Evolutionary conservation across 2,329 filamentous ascomycete genomes (phyloP).

Genomic region (Fusarium lyarnte): DNA sequence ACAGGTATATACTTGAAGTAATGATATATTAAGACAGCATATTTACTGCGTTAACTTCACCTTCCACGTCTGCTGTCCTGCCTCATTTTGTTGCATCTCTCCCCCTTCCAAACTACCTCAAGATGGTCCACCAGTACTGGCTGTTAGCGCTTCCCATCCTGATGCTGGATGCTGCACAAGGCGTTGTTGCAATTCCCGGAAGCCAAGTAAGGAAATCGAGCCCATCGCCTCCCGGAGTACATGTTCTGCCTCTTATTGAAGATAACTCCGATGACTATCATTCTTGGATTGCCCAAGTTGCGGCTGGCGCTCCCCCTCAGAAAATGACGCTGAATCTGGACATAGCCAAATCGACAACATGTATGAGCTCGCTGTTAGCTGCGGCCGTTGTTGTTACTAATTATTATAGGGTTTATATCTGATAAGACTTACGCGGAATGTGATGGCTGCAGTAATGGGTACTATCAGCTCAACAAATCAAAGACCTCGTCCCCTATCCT

Average conservation of each 20-base stretch:
- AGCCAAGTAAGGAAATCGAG: not conserved
- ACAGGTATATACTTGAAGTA: not conserved
- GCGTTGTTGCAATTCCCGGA: not conserved
- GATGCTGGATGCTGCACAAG: not conserved
- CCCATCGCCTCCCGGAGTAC: not conserved
- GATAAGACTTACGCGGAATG: not conserved
- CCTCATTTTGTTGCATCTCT: not conserved
- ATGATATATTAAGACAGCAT: not conserved
- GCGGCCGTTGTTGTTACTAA: accelerated
- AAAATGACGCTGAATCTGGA: not conserved
- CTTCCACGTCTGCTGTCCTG: accelerated
- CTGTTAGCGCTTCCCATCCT: not conserved
- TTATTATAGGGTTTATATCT: not conserved
- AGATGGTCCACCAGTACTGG: not conserved
- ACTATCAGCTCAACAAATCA: not conserved
- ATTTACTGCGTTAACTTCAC: accelerated
- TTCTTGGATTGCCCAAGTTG: not conserved
- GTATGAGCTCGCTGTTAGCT: not conserved
- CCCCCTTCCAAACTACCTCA: no score
- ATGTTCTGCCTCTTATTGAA: not conserved
- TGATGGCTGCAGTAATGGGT: accelerated
- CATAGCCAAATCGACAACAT: not conserved
- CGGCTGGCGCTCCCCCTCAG: not conserved
- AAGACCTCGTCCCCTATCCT: not conserved
- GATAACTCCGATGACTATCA: not conserved